A percentile compares a stretch with the other conserved stretches of the same genome.
These are phyloP conservation scores for Phaeodactylum tricornutum DNA, from an alignment of 108 stramenopile genomes.

Conservation along the genomic window DNA sequence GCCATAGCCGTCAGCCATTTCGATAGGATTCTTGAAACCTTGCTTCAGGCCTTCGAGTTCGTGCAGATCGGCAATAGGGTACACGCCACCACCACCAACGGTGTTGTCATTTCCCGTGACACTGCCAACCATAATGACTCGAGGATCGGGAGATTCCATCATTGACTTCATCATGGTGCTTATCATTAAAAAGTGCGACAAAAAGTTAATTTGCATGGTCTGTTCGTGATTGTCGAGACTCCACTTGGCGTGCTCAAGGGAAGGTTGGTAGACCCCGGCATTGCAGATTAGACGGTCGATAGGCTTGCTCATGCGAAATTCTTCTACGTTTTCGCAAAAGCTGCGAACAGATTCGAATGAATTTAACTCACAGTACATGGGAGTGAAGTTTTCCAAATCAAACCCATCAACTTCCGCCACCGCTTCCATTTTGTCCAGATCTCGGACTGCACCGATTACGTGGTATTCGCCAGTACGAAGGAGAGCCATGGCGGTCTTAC, in stretches of 20 bases:
- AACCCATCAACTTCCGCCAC: conserved; percentile 80
- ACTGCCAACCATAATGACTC: conserved; percentile 77
- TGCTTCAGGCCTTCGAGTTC: conserved; percentile 78
- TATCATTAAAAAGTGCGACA: conserved; percentile 84
- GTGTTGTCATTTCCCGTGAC: conserved; percentile 90
- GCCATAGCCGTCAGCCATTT: conserved; percentile 85
- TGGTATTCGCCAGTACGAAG: conserved; percentile 72
- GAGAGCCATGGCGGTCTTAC: conserved; percentile 76
- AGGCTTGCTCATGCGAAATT: conserved; percentile 60
- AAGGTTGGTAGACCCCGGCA: conserved; percentile 84
- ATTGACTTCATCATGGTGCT: conserved; percentile 47
- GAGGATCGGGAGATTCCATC: conserved; percentile 54
- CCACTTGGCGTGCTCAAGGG: conserved; percentile 78
- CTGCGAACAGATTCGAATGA: conserved; percentile 78
- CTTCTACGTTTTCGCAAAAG: conserved; percentile 62
- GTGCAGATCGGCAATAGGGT: conserved; percentile 85
- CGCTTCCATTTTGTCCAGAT: conserved; percentile 78
- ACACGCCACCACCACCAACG: conserved; percentile 86
- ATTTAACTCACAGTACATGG: conserved; percentile 79
- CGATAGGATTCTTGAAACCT: conserved; percentile 75
- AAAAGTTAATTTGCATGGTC: conserved; percentile 87
- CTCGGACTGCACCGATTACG: conserved; percentile 81
- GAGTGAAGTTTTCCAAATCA: conserved; percentile 66
- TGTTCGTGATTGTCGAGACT: conserved; percentile 80
- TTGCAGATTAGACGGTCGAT: conserved; percentile 85